Base-by-base conservation (phyloP, 2,329 filamentous ascomycete species). In the Phyllosticta capitalensis region DNA sequence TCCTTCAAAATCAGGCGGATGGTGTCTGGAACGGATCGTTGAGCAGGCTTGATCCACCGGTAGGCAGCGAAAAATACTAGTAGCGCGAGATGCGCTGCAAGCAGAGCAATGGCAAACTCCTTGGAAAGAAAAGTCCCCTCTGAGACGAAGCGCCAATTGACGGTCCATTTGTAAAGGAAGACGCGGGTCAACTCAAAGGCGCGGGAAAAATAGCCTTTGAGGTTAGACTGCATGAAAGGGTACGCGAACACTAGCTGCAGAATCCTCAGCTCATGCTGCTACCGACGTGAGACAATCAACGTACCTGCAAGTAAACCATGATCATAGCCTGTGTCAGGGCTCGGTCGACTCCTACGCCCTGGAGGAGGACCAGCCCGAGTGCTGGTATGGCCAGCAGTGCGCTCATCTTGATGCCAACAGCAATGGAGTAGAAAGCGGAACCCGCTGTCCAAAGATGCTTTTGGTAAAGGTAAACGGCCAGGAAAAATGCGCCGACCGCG, bases 111-210 rank as follows among this genome's bases (percentile, higher is more conserved):
- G 24, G 90, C 83, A 69, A 96, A 95, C 1, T 76, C 71, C 61
- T 77, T 82, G 65, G 84, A 87, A 53, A 95, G 80, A 67, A 99
- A 99, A 0, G 77, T 74, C 6, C 88, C 83, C 73, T 96, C 91
- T 17, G 88, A 86, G n/a, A 96, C 75, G 71, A 97, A 97, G 58
- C 92, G 85, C 94, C 94, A 99, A 74, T 99, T 99, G 65, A 99
- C 94, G 0, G 94, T 99, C 94, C 94, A 99, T 75, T 92, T 91
- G 79, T 92, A 97, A 67, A 96, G 81, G 75, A 99, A 99, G 66
- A 90, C 85, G 58, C 94, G 82, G 53, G 89, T 91, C 61, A 99
- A 81, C 75, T 99, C 91, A 70, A 99, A 99, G 0, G 94, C 91
- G 63, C 88, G 81, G 53, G 83, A 82, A 19, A 95, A 70, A 71